Percentiles rank a stretch among this genome's conserved stretches.
Evolutionary conservation across 129 eudicot species (phyloP).

Genomic region (Logfia minima): DNA sequence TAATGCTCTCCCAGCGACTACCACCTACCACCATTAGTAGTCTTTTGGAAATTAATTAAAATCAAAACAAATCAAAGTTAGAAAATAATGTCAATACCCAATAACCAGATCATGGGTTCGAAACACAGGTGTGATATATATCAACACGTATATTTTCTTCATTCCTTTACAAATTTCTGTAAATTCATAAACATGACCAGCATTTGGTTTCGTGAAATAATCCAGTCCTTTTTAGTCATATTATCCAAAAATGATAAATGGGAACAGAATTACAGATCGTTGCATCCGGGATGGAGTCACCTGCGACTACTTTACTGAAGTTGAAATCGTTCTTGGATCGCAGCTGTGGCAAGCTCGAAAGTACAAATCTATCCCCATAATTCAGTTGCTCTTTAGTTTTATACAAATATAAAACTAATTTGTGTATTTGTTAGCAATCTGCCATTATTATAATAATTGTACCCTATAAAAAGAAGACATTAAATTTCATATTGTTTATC

Average conservation of each 20-base stretch:
- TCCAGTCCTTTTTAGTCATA: not conserved
- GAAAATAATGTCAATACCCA: too few species aligned
- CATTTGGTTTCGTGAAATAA: not conserved
- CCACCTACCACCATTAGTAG: too few species aligned
- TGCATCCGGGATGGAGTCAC: slow-evolving; percentile 16
- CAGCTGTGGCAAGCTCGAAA: slow-evolving; percentile 17
- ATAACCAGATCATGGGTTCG: too few species aligned
- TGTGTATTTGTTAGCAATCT: too few species aligned
- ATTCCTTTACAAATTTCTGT: not conserved
- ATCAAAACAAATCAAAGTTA: too few species aligned
- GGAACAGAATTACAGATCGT: slow-evolving; percentile 5
- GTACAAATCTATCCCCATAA: not conserved
- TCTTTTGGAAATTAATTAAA: too few species aligned
- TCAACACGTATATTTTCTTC: not conserved
- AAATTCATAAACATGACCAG: not conserved
- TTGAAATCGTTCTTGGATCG: slow-evolving; percentile 8
- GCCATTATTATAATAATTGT: too few species aligned
- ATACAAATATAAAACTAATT: too few species aligned
- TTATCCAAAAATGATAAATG: not conserved
- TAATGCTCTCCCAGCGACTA: too few species aligned
- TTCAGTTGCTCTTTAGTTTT: too few species aligned
- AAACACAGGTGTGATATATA: not conserved
- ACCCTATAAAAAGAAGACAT: too few species aligned
- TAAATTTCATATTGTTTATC: too few species aligned
- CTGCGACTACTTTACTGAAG: slow-evolving; percentile 8